A percentile compares a stretch with the other conserved stretches of the same genome.
phyloP scores from a whole-genome alignment of 2,329 filamentous ascomycete genomes.

The Dendryphion nanum region DNA sequence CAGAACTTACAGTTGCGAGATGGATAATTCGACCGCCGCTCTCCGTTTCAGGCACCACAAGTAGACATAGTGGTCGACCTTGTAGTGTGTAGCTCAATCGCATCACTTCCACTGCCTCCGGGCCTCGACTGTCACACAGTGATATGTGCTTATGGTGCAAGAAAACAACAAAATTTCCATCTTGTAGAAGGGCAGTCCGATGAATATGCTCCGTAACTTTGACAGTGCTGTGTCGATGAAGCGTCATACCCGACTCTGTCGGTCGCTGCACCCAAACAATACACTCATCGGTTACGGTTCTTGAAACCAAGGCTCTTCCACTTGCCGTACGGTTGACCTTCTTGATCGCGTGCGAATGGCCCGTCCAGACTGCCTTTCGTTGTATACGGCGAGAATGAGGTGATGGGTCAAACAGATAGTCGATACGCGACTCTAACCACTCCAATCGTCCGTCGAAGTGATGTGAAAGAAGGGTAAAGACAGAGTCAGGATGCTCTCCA shows the following conservation, averaged over 20 bases:
- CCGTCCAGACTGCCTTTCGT: slow-evolving; percentile 72
- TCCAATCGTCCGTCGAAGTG: slow-evolving; percentile 82
- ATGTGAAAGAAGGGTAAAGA: slow-evolving; percentile 74
- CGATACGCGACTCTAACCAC: slow-evolving; percentile 75
- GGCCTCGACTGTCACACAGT: slow-evolving; percentile 73
- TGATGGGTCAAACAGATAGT: slow-evolving; percentile 75
- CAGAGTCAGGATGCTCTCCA: slow-evolving; percentile 58
- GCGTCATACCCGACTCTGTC: slow-evolving; percentile 49
- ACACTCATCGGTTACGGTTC: slow-evolving; percentile 74
- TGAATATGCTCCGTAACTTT: slow-evolving; percentile 70
- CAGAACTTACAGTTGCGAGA: slow-evolving; percentile 78
- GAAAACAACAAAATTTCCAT: slow-evolving; percentile 79
- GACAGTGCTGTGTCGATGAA: slow-evolving; percentile 68
- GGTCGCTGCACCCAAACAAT: slow-evolving; percentile 76
- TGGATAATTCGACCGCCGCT: slow-evolving; percentile 56
- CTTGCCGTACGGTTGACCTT: slow-evolving; percentile 86
- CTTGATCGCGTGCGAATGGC: slow-evolving; percentile 75
- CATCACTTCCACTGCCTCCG: slow-evolving; percentile 59
- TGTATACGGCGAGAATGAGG: slow-evolving; percentile 58
- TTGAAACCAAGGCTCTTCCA: slow-evolving; percentile 76
- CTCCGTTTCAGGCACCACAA: slow-evolving; percentile 68
- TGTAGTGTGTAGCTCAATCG: slow-evolving; percentile 57
- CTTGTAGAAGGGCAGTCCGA: slow-evolving; percentile 73
- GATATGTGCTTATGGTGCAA: slow-evolving; percentile 69
- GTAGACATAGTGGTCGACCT: slow-evolving; percentile 75